These are phyloP conservation scores for Agaricus subrufescens DNA, from an alignment of 768 basidiomycete genomes.

Conservation along the genomic window DNA sequence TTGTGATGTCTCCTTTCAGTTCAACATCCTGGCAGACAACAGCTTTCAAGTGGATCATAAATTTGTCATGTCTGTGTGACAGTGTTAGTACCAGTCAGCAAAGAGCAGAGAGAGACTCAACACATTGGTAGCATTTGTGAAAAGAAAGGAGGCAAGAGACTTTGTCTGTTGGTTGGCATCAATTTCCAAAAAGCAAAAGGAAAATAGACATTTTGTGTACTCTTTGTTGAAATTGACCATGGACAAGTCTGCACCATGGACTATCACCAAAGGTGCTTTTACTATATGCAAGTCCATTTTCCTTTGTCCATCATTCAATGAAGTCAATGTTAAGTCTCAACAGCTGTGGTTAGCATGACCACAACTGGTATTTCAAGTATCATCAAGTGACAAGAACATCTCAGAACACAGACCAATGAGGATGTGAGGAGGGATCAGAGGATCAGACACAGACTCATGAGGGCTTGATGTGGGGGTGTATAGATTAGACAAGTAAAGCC, in stretches of 20 bases:
- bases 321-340: constrained; percentile 7
- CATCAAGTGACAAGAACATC: constrained; percentile 41
- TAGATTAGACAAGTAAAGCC: no score
- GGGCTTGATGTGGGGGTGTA: no score
- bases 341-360: constrained; percentile 58
- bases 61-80: constrained; percentile 69
- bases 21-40: constrained; percentile 93
- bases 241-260: constrained; percentile 30
- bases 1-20: constrained; percentile 89
- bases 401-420: no score
- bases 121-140: constrained; percentile 31
- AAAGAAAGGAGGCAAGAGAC: not conserved
- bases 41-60: constrained; percentile 86
- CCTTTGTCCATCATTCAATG: constrained; percentile 20
- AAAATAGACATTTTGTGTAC: not conserved
- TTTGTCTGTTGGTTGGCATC: no score
- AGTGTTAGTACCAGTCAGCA: not conserved
- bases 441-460: no score
- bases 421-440: no score
- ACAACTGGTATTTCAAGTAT: constrained; percentile 40
- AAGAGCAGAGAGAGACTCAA: constrained; percentile 14
- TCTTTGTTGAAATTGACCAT: constrained; percentile 13
- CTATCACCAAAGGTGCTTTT: constrained; percentile 53
- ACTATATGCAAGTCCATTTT: constrained; percentile 80
- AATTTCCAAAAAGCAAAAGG: no score